phyloP scores from a whole-genome alignment of 2,329 filamentous ascomycete genomes.

The Apiospora aurea region DNA sequence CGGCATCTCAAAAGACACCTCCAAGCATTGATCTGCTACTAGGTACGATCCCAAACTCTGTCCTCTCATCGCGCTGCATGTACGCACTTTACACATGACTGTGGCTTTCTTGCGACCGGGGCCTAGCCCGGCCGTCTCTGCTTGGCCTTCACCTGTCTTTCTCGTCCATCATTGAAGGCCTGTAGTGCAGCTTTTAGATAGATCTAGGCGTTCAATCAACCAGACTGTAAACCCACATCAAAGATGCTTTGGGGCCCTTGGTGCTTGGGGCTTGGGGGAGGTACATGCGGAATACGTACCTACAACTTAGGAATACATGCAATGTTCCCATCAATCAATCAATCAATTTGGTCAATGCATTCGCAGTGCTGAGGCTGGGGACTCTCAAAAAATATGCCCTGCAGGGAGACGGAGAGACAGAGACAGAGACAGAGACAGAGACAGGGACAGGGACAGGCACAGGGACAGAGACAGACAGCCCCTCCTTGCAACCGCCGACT shows the following conservation, averaged over 20 bases:
- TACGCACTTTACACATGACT: neutral
- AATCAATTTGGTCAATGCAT: neutral
- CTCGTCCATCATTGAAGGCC: neutral
- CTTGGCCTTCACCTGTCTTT: slow-evolving; percentile 5
- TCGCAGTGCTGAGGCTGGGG: slow-evolving; percentile 4
- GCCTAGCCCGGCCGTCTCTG: neutral
- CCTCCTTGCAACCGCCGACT: slow-evolving; percentile 4
- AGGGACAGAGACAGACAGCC: neutral
- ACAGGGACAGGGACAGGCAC: neutral
- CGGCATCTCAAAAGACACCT: neutral
- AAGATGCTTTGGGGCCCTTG: neutral
- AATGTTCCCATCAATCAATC: neutral
- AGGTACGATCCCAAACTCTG: neutral
- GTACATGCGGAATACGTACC: neutral
- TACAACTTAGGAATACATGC: neutral
- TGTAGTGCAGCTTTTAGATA: slow-evolving; percentile 14
- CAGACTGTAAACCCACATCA: neutral
- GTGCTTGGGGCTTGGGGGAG: neutral
- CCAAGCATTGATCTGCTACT: neutral
- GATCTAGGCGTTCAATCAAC: slow-evolving; percentile 6
- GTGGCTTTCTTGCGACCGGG: slow-evolving; percentile 9
- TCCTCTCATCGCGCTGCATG: slow-evolving; percentile 3
- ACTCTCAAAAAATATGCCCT: neutral
- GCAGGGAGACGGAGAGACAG: neutral
- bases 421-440: neutral